Evolutionary conservation across 2,329 filamentous ascomycete species (phyloP).

Genomic region (Fusarium sp.): DNA sequence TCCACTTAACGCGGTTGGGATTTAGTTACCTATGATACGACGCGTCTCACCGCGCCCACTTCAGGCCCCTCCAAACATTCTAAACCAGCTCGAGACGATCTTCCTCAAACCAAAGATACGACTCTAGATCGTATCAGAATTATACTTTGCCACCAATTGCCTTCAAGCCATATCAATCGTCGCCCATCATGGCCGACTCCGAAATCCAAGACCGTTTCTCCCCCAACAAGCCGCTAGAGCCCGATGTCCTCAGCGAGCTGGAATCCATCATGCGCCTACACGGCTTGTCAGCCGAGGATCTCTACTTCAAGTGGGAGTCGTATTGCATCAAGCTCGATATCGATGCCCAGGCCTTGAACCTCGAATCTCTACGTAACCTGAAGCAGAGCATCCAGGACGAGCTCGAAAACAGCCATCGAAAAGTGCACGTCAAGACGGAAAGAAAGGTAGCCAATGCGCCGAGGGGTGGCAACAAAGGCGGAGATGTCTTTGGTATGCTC

Average conservation of each 20-base stretch:
- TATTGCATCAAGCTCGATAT: constrained; percentile 95
- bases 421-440: constrained; percentile 70
- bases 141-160: background rate
- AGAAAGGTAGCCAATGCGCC: constrained; percentile 73
- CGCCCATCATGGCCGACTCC: constrained; percentile 52
- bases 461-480: constrained; percentile 65
- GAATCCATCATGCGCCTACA: constrained; percentile 89
- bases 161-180: background rate
- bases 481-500: constrained; percentile 87
- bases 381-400: constrained; percentile 89
- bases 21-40: constrained; percentile 30
- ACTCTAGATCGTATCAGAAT: background rate
- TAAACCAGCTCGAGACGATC: constrained; percentile 16
- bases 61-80: constrained; percentile 35
- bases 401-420: constrained; percentile 80
- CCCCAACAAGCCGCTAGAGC: constrained; percentile 66
- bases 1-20: constrained; percentile 41
- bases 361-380: constrained; percentile 79
- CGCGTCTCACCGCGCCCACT: constrained; percentile 39
- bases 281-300: constrained; percentile 82
- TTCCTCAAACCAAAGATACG: constrained; percentile 6
- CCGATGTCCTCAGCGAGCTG: constrained; percentile 84
- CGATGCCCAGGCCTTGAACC: constrained; percentile 76
- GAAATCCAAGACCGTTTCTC: constrained; percentile 53
- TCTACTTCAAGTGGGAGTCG: constrained; percentile 99